Conservation (phyloP, 305 asterid species). For the Fraxinus angustifolia region DNA sequence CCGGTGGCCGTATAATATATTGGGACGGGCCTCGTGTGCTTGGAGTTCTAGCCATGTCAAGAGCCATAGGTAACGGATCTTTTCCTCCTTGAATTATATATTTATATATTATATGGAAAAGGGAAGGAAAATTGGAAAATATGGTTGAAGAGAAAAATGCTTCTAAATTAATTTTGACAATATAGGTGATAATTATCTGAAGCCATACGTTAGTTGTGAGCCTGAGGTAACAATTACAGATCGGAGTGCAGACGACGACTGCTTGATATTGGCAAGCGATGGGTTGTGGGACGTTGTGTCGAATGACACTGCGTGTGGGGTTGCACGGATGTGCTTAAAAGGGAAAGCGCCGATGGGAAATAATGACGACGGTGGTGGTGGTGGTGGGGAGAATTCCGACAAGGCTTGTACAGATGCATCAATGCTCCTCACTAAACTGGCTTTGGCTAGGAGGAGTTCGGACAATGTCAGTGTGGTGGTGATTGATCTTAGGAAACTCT, state of each 20-base stretch:
- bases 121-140: not conserved
- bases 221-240: conserved; percentile 54
- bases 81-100: conserved; percentile 35
- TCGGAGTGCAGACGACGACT: conserved; percentile 46
- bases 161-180: not conserved
- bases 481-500: conserved; percentile 43
- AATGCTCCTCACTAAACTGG: conserved; percentile 54
- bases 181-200: conserved; percentile 51
- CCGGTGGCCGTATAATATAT: conserved; percentile 52
- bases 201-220: conserved; percentile 52
- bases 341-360: conserved; percentile 19
- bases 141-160: not conserved
- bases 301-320: conserved; percentile 49
- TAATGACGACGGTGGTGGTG: not conserved
- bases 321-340: conserved; percentile 46
- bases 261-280: conserved; percentile 52
- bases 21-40: not conserved
- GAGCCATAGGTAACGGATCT: not conserved
- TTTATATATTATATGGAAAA: too few relatives aligned
- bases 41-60: not conserved
- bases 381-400: conserved; percentile 23
- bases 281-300: conserved; percentile 68
- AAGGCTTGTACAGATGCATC: conserved; percentile 61
- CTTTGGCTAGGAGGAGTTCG: conserved; percentile 56
- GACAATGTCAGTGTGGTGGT: conserved; percentile 71